phyloP scores from a whole-genome alignment of 108 stramenopile genomes.

The Cyclotella choctawhatcheeana region DNA sequence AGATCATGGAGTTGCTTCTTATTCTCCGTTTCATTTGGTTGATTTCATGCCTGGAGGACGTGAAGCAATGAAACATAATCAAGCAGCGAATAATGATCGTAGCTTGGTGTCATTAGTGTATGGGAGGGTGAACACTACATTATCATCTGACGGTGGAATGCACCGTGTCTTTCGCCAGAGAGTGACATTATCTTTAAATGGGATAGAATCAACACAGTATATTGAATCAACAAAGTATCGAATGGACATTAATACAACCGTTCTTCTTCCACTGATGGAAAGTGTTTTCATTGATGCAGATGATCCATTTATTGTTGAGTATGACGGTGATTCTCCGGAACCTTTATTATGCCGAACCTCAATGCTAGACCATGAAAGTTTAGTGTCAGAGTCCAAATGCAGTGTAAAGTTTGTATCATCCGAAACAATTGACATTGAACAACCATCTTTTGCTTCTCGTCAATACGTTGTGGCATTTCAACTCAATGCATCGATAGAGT shows the following conservation, averaged over 20 bases:
- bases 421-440: slow-evolving; percentile 58
- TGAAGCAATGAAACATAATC: not conserved
- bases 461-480: slow-evolving; percentile 52
- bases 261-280: slow-evolving; percentile 44
- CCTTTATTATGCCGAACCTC: slow-evolving; percentile 18
- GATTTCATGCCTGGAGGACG: slow-evolving; percentile 6
- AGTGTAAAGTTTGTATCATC: slow-evolving; percentile 30
- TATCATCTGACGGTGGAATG: slow-evolving; percentile 44
- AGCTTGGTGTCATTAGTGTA: not conserved
- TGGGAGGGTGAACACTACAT: slow-evolving; percentile 19
- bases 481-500: slow-evolving; percentile 20
- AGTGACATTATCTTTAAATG: slow-evolving; percentile 16
- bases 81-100: not conserved
- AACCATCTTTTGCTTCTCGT: slow-evolving; percentile 58
- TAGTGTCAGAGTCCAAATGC: slow-evolving; percentile 8
- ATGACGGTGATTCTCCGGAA: slow-evolving; percentile 14
- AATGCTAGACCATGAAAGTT: not conserved
- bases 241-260: slow-evolving; percentile 29
- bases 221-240: not conserved
- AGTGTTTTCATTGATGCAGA: slow-evolving; percentile 54
- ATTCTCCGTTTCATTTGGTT: slow-evolving; percentile 33
- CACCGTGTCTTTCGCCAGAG: slow-evolving; percentile 34
- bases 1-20: not conserved
- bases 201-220: not conserved
- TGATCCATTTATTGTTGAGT: slow-evolving; percentile 48